Evolutionary conservation across 2,329 filamentous ascomycete species (phyloP).

Genomic region (Colletotrichum horii): DNA sequence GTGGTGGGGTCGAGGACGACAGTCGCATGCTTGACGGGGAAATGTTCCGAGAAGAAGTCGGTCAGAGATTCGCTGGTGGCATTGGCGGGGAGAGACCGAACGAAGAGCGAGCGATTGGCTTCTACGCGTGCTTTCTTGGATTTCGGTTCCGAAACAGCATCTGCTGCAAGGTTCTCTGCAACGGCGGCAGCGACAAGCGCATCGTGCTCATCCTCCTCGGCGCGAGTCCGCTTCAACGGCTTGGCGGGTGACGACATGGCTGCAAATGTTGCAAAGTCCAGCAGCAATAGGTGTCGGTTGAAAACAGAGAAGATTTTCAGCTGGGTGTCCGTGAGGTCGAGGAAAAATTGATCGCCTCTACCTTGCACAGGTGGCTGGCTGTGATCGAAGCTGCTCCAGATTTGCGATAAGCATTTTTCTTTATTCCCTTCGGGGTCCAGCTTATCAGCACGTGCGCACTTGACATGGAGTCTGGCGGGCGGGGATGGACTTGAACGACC

Average conservation of each 20-base stretch:
- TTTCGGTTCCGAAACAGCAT: constrained; percentile 31
- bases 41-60: constrained; percentile 91
- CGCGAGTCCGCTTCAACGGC: constrained; percentile 20
- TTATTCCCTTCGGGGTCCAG: background rate
- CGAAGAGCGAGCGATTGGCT: constrained; percentile 79
- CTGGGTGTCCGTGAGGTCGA: background rate
- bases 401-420: constrained; percentile 23
- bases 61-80: constrained; percentile 84
- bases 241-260: constrained; percentile 16
- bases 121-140: constrained; percentile 65
- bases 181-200: constrained; percentile 18
- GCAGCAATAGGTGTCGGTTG: background rate
- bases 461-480: background rate
- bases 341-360: constrained; percentile 12
- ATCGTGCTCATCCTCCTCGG: constrained; percentile 17
- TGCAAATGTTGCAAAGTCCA: background rate
- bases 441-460: constrained; percentile 22
- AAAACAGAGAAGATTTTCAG: background rate
- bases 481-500: background rate
- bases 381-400: background rate
- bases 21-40: constrained; percentile 94
- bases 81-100: constrained; percentile 80
- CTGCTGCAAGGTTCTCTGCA: constrained; percentile 30
- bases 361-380: background rate
- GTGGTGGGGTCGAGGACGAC: constrained; percentile 86